Evolutionary conservation across 2,329 filamentous ascomycete species (phyloP), one percentile per base, ranked within the genome.

Genomic region (Aspergillus pseudotamarii): DNA sequence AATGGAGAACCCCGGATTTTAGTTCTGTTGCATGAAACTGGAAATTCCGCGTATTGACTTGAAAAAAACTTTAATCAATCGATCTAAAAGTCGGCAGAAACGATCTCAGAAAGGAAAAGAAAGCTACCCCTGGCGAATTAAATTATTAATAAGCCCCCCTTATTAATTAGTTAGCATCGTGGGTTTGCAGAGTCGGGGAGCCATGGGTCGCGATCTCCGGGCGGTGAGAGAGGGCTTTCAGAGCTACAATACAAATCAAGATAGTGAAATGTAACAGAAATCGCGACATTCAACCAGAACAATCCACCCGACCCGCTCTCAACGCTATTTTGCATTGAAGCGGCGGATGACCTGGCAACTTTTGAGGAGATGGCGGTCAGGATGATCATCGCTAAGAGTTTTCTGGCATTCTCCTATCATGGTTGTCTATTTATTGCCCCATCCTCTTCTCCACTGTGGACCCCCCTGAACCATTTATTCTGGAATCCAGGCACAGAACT

Each of bases 1-100:
- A 30, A 10, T 54, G 51, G 51, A 54, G 51, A 36, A 55, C 51
- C 51, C 51, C 51, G 32, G 51, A 55, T 55, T 54, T 54, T 54
- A 34, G 30, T 19, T 48, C 12, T 2, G 12, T 26, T 48, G 12
- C 23, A 26, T 26, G 2, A 14, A 26, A 26, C 6, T 48, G 45
- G 45, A 8, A 16, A 16, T 16, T 16, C 28, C 26, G 26, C 9
- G 30, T 28, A 10, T 53, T 53, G 50, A 30, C 19, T 34, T 2
- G 6, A 6, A 21, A 23, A 54, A 54, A 54, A 54, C 51, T n/a
- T 36, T 34, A 55, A 26, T 38, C 26, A 38, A 36, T 34, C n/a
- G 21, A 23, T 16, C 21, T 21, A 23, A 55, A 36, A 9, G 16
- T 38, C 14, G 21, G 19, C 9, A 54, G 19, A 30, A 16, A 38